phyloP scores from a whole-genome alignment of 768 basidiomycete genomes.

The Daedaleopsis sinensis region DNA sequence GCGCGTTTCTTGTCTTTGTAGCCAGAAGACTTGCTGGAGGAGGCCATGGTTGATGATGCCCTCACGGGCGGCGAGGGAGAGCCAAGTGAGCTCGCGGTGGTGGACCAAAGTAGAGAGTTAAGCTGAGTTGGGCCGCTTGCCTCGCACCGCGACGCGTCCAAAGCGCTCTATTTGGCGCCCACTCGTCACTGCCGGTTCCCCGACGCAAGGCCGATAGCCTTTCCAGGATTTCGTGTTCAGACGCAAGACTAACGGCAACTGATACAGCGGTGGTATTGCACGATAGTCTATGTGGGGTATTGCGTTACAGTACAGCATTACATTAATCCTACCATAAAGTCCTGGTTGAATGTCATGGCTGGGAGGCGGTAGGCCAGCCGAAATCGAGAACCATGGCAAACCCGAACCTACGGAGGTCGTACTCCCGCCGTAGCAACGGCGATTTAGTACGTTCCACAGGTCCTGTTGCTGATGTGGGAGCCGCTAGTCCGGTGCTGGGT shows the following conservation, averaged over 20 bases:
- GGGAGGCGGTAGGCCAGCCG: conserved; percentile 51
- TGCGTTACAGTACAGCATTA: conserved; percentile 5
- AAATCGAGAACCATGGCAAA: conserved; percentile 76
- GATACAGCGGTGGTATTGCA: background rate
- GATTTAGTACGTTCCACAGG: background rate
- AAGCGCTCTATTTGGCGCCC: conserved; percentile 13
- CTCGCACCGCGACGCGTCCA: conserved; percentile 21
- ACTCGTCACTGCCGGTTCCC: conserved; percentile 13
- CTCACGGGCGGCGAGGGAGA: conserved; percentile 5
- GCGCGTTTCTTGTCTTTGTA: conserved; percentile 39
- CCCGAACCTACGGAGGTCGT: conserved; percentile 75
- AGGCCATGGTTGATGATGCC: conserved; percentile 26
- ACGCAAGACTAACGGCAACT: background rate
- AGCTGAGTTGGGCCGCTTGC: background rate
- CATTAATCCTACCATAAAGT: background rate
- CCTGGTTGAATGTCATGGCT: background rate
- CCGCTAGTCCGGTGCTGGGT: too few species aligned
- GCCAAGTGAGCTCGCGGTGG: conserved; percentile 2
- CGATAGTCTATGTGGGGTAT: conserved; percentile 3
- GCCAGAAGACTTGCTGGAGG: conserved; percentile 24
- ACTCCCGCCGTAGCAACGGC: conserved; percentile 48
- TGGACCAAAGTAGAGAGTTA: conserved; percentile 1
- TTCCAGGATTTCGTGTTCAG: background rate
- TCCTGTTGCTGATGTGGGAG: background rate
- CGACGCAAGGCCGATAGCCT: background rate